Evolutionary conservation across 805 yeast species (phyloP).

Genomic region (Naumovozyma dairenensis): DNA sequence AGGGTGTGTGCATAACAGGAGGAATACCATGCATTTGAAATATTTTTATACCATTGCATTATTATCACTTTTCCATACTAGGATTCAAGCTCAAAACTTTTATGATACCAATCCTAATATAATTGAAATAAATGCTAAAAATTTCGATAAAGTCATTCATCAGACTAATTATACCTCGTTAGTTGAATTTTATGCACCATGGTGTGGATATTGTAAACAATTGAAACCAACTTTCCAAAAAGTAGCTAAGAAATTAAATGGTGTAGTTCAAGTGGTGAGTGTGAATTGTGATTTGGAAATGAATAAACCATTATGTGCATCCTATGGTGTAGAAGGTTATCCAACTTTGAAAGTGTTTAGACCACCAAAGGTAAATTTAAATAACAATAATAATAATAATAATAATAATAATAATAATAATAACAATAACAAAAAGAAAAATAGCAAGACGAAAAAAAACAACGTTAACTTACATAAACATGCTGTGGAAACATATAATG

Average conservation of each 20-base stretch:
- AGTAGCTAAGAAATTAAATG: conserved; percentile 50
- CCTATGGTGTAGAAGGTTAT: conserved; percentile 59
- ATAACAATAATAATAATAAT: conserved; percentile 13
- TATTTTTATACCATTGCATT: no score
- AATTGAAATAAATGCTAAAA: conserved; percentile 44
- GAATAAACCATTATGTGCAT: conserved; percentile 62
- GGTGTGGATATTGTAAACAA: conserved; percentile 92
- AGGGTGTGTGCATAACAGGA: no score
- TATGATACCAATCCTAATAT: conserved; percentile 32
- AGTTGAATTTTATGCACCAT: conserved; percentile 90
- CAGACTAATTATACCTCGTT: conserved; percentile 68
- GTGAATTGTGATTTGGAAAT: conserved; percentile 71
- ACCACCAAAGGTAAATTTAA: conserved; percentile 54
- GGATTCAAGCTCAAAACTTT: conserved; percentile 18
- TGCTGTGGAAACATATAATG: conserved; percentile 48
- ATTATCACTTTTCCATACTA: no score
- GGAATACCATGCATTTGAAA: no score
- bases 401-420: background rate
- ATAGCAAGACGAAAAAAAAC: background rate
- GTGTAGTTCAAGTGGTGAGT: conserved; percentile 59
- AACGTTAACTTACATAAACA: conserved; percentile 24
- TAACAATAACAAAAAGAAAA: background rate
- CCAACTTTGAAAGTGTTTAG: conserved; percentile 79
- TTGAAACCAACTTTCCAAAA: conserved; percentile 55
- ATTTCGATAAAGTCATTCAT: conserved; percentile 57